Conservation (phyloP, 495 filamentous ascomycete genomes). For the Podospora conica region DNA sequence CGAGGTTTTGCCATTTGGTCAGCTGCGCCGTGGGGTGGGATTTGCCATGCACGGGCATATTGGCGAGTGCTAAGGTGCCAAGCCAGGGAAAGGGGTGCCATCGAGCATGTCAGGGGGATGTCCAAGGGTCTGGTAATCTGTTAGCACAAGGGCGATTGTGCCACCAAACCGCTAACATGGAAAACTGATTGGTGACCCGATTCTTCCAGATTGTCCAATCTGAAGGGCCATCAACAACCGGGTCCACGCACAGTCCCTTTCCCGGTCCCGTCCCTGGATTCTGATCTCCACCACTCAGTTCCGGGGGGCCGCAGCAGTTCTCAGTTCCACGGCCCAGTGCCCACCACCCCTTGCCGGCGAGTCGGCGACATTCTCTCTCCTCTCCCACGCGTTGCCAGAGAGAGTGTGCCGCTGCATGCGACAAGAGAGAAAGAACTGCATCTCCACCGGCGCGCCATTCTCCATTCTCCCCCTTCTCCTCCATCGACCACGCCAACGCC, state of each 20-base stretch:
- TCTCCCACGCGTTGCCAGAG: neutral
- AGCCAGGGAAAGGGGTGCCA: slow-evolving; percentile 6
- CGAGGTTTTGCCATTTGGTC: neutral
- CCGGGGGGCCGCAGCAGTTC: neutral
- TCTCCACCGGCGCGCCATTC: slow-evolving; percentile 11
- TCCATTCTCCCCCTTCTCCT: slow-evolving; percentile 7
- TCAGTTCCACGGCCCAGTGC: too few relatives aligned
- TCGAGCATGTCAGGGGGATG: slow-evolving; percentile 1
- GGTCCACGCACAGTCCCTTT: slow-evolving; percentile 2
- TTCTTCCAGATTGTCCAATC: slow-evolving; percentile 9
- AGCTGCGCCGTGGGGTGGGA: slow-evolving; percentile 9
- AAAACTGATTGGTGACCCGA: neutral
- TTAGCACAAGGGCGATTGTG: neutral
- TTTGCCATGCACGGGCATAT: slow-evolving; percentile 10
- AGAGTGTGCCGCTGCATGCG: neutral
- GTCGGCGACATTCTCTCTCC: neutral
- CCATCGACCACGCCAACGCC: slow-evolving; percentile 9
- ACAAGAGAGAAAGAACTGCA: neutral
- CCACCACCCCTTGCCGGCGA: neutral
- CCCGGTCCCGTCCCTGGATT: slow-evolving; percentile 7
- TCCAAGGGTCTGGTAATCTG: neutral
- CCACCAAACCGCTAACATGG: neutral
- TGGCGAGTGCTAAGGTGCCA: slow-evolving; percentile 5
- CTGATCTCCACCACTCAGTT: slow-evolving; percentile 9
- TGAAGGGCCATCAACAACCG: slow-evolving; percentile 2